Evolutionary conservation across 768 basidiomycete species (phyloP), one percentile per base, ranked within the genome.

Genomic region (Suillus hirtellus): DNA sequence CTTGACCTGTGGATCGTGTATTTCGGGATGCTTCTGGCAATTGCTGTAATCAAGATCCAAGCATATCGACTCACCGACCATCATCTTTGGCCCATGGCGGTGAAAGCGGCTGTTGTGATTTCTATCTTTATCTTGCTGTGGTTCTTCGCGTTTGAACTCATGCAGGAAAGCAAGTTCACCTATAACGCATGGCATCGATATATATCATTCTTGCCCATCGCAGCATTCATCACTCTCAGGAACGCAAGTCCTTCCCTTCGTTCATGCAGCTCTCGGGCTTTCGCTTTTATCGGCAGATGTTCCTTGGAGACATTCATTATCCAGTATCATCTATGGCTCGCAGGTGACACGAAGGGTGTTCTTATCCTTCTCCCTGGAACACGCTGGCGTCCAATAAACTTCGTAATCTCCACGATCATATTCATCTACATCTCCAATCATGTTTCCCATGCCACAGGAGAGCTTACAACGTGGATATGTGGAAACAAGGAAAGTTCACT

Each of bases 251-350:
- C 82, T 3, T 77, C 84, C 59, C 78, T 96, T 50, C 88, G 95
- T 46, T 90, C 90, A 2, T 82, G 81, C 43, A 85, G 85, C 24
- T 91, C 88, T 12, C 80, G 78, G 15, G 75, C 85, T 35, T 96
- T 95, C 77, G 86, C 86, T 31, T 93, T 92, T 76, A 81, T 96
- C 59, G 95, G 95, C 46, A 86, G 80, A 71, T 95, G 92, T 75
- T 95, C 93, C 5, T 82, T 96, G 60, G 95, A 97, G 76, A 90
- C 93, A 0, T 97, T 95, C 74, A 90, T 96, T 70, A 84, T 96
- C 63, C 94, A 96, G 71, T 96, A 88, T 73, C 93, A 93, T 69
- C 77, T 92, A 50, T 95, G 92, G 92, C 80, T 95, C 40, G 93
- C 90, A 0, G 90, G 82, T 4, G 92, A 95, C 69, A 92, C 89